phyloP scores from a whole-genome alignment of 1,139 yeast species.

The Suhomyces bokatorum region DNA sequence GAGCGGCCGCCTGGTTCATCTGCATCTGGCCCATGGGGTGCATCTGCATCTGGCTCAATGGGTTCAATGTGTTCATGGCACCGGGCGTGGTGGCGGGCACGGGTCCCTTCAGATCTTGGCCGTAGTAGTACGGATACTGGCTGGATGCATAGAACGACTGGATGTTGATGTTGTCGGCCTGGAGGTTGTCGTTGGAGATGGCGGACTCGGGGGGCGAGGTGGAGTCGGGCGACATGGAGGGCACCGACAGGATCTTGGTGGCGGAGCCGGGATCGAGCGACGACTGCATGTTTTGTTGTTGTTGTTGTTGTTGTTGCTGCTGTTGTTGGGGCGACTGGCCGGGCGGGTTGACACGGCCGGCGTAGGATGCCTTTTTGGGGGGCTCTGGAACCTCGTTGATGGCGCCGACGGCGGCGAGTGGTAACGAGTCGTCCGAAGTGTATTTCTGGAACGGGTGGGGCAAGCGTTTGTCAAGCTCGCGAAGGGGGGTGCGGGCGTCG shows the following conservation, averaged over 20 bases:
- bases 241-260: not conserved
- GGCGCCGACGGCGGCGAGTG: not conserved
- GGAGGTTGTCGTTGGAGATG: conserved; percentile 8
- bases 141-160: conserved; percentile 8
- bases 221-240: conserved; percentile 6
- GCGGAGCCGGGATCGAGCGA: conserved; percentile 6
- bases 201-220: conserved; percentile 12
- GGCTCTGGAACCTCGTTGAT: not conserved
- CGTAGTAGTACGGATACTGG: conserved; percentile 10
- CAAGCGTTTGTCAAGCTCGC: conserved; percentile 9
- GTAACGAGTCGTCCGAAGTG: conserved; percentile 9
- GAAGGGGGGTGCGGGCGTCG: conserved; percentile 5
- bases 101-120: not conserved
- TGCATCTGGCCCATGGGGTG: too few relatives aligned
- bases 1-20: too few relatives aligned
- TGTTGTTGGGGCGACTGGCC: too few relatives aligned
- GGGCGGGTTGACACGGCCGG: not conserved
- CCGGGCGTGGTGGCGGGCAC: not conserved
- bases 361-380: not conserved
- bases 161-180: conserved; percentile 1
- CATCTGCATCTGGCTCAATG: too few relatives aligned
- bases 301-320: too few relatives aligned
- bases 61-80: too few relatives aligned
- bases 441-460: conserved; percentile 11
- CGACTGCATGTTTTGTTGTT: not conserved